Evolutionary conservation across 148 eudicot species (phyloP).

Genomic region (Silene uniflora): DNA sequence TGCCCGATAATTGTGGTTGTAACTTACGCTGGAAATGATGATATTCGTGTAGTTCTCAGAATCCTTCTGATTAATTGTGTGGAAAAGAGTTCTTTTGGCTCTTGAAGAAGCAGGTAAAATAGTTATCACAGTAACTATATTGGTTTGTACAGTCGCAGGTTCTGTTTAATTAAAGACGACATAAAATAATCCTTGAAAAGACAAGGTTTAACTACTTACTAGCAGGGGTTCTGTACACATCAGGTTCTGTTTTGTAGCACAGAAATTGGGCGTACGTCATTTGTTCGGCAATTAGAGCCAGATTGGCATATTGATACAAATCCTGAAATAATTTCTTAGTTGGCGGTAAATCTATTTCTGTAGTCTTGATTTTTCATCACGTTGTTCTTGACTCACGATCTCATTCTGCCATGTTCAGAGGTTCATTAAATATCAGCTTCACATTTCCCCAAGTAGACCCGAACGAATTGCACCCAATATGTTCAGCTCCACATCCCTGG

Average conservation of each 20-base stretch:
- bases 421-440: slow-evolving; percentile 82
- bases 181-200: no score
- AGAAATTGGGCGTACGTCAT: slow-evolving; percentile 83
- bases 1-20: no score
- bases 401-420: slow-evolving; percentile 48
- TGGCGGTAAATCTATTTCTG: slow-evolving; percentile 54
- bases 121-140: no score
- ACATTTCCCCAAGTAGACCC: slow-evolving; percentile 53
- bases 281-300: slow-evolving; percentile 95
- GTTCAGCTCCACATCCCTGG: slow-evolving; percentile 63
- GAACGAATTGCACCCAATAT: slow-evolving; percentile 68
- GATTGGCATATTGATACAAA: slow-evolving; percentile 98
- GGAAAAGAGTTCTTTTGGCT: slow-evolving; percentile 82
- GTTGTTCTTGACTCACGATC: slow-evolving; percentile 15
- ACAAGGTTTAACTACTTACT: no score
- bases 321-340: slow-evolving; percentile 66
- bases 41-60: slow-evolving; percentile 26
- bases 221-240: slow-evolving; percentile 4
- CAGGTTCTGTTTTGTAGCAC: slow-evolving; percentile 96
- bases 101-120: slow-evolving; percentile 75
- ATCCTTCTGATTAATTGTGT: slow-evolving; percentile 26
- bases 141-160: no score
- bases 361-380: neutral
- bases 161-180: no score
- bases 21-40: no score